Evolutionary conservation across 2,329 filamentous ascomycete genomes (phyloP).

Genomic region (Harringtonia aguacate): DNA sequence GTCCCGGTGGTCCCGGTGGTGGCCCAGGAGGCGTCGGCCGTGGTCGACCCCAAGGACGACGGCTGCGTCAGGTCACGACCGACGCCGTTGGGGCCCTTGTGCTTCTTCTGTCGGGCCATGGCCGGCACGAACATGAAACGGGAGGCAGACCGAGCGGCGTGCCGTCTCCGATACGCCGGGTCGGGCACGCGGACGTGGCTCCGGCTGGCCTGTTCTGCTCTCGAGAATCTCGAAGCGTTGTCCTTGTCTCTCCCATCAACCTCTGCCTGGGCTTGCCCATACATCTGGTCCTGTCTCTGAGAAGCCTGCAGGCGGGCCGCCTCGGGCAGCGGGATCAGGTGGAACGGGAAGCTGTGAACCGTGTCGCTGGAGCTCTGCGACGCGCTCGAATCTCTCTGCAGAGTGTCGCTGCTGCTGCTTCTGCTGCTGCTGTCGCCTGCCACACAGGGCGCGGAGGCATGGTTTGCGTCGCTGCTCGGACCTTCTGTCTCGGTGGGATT

Average conservation of each 20-base stretch:
- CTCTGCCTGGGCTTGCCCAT: too few species aligned
- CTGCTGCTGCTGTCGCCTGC: too few species aligned
- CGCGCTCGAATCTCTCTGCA: slow-evolving; percentile 5
- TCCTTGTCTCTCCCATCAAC: too few species aligned
- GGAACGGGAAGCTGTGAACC: slow-evolving; percentile 17
- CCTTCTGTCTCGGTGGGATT: neutral
- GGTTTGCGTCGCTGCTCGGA: too few species aligned
- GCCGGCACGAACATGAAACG: too few species aligned
- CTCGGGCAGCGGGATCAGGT: slow-evolving; percentile 19
- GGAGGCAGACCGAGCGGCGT: too few species aligned
- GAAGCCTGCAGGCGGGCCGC: slow-evolving; percentile 19
- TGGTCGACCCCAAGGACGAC: too few species aligned
- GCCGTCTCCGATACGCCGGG: too few species aligned
- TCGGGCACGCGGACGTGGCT: too few species aligned
- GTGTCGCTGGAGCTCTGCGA: slow-evolving; percentile 9
- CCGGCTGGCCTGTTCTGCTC: too few species aligned
- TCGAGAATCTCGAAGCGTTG: too few species aligned
- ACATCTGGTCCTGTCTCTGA: neutral
- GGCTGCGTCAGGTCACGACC: too few species aligned
- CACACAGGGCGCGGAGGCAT: neutral
- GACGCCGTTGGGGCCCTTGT: neutral
- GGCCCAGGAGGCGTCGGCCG: neutral
- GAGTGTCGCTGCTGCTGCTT: neutral
- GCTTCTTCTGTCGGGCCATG: neutral
- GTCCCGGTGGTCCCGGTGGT: neutral